Conservation (phyloP, 2,329 filamentous ascomycete species). For the Teratosphaeria epicoccoides region DNA sequence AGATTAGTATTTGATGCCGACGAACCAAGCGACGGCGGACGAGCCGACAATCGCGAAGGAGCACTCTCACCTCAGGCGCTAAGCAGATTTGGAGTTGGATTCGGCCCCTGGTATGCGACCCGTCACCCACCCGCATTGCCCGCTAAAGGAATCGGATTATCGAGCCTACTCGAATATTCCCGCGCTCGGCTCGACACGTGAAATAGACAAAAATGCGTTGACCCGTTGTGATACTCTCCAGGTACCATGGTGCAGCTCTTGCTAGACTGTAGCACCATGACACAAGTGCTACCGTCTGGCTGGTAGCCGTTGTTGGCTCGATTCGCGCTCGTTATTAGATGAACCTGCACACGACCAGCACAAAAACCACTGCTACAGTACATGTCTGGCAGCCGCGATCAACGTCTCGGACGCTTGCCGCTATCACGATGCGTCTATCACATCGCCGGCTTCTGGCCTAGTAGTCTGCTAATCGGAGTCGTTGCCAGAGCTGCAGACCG, state of each 20-base stretch:
- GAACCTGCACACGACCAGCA: background rate
- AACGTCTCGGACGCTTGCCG: background rate
- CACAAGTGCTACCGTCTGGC: background rate
- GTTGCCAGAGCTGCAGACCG: background rate
- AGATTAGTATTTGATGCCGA: background rate
- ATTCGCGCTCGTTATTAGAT: background rate
- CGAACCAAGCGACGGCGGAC: background rate
- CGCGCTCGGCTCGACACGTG: background rate
- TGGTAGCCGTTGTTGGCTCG: background rate
- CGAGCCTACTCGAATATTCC: background rate
- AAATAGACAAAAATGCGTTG: background rate
- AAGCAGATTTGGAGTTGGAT: background rate
- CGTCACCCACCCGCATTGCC: background rate
- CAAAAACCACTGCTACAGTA: no score
- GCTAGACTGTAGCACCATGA: background rate
- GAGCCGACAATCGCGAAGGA: background rate
- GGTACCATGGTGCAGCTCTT: background rate
- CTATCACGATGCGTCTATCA: background rate
- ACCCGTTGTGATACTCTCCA: background rate
- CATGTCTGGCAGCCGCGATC: no score
- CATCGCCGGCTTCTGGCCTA: background rate
- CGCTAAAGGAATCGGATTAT: background rate
- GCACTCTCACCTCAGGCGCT: background rate
- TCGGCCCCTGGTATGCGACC: background rate
- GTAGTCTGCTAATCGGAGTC: background rate